Base-by-base conservation (phyloP, 768 basidiomycete species). In the Lactarius pseudohatsudake region DNA sequence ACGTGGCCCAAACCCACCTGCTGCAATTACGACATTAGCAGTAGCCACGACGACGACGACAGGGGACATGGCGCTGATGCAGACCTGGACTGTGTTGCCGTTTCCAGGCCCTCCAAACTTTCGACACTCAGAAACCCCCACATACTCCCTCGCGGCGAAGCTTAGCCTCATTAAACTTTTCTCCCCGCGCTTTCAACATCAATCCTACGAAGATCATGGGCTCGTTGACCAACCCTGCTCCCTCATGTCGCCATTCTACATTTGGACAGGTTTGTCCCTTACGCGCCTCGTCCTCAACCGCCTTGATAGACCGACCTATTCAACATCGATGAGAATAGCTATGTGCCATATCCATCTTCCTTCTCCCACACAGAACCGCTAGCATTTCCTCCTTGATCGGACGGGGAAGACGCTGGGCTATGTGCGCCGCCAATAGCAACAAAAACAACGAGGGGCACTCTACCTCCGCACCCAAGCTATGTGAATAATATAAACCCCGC, bases 311-410 rank as follows among this genome's bases (percentile, higher is more conserved):
- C 71, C 30, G 84, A 89, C 45, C 78, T 90, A 64, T 91, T 88
- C 73, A 87, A 91, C 72, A 90, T 91, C 68, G 85, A 89, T 71
- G 90, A 91, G 75, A 86, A 87, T 72, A 85, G 86, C 65, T 83
- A 83, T 71, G 85, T 86, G 64, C 77, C 79, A 3, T 81, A 82
- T 53, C 77, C 78, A 32, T 76, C 78, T 8, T 69, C 71, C 26
- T 76, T 76, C 75, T 77, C 67, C 74, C 78, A 75, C 68, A 74
- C 67, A 0, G 64, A 70, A 71, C 76, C 38, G 40, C 70, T 65
- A 62, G 73, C 75, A 3, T 70, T 77, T 57, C 76, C 79, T 94
- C 22, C 83, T 94, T 64, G 91, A 94, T 71, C 79, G 82, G 43
- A 87, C 89, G 70, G 92, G 92, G 47, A 94, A 94, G 77, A 94